Evolutionary conservation across 345 rosid species (phyloP).

Genomic region (Gossypium raimondii): DNA sequence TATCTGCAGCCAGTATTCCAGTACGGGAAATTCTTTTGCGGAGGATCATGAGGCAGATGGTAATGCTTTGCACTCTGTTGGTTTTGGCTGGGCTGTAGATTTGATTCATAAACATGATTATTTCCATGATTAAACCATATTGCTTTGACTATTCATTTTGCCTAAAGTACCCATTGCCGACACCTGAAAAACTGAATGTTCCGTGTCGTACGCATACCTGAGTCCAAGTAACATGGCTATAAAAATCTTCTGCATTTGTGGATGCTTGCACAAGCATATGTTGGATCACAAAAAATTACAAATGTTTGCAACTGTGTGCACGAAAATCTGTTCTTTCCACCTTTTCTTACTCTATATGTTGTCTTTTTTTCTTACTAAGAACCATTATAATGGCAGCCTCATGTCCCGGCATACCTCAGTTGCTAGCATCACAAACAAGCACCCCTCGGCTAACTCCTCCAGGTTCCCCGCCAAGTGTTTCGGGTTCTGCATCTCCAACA

Average conservation of each 20-base stretch:
- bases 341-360: not conserved
- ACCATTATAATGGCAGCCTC: slow-evolving; percentile 13
- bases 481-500: slow-evolving; percentile 80
- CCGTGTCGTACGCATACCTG: no score
- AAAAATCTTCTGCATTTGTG: not conserved
- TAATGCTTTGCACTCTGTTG: slow-evolving; percentile 21
- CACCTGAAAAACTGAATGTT: no score
- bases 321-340: not conserved
- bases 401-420: not conserved
- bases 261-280: not conserved
- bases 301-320: not conserved
- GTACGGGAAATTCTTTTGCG: slow-evolving; percentile 37
- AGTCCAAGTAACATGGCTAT: no score
- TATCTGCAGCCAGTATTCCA: slow-evolving; percentile 46
- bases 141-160: not conserved
- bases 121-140: not conserved
- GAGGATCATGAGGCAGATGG: slow-evolving; percentile 54
- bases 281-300: not conserved
- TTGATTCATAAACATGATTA: not conserved
- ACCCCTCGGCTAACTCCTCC: slow-evolving; percentile 85
- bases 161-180: not conserved
- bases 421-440: slow-evolving; percentile 49
- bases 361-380: slow-evolving; percentile 7
- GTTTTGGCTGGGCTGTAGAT: not conserved
- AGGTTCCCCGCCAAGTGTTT: slow-evolving; percentile 68